Conservation (phyloP, 2,329 filamentous ascomycete genomes). For the Microascus cirrosus region DNA sequence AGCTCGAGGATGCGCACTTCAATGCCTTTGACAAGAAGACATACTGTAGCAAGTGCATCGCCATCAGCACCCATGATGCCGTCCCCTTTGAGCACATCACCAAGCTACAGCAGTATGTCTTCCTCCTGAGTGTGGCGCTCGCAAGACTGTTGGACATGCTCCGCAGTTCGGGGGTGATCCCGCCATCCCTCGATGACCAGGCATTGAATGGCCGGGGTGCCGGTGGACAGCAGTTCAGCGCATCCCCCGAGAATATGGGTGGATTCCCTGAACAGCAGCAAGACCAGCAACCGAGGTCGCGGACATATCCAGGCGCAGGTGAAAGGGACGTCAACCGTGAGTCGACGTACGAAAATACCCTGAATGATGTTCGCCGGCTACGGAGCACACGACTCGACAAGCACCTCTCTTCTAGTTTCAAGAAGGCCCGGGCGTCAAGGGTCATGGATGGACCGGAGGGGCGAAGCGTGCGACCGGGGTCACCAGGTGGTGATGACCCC, state of each 20-base stretch:
- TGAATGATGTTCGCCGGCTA: conserved; percentile 86
- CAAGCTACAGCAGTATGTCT: conserved; percentile 88
- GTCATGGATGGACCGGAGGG: conserved; percentile 78
- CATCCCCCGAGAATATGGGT: conserved; percentile 32
- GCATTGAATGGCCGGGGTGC: conserved; percentile 51
- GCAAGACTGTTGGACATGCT: conserved; percentile 82
- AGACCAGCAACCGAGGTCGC: conserved; percentile 52
- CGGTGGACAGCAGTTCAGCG: conserved; percentile 30
- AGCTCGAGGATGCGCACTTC: conserved; percentile 59
- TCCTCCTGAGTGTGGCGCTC: conserved; percentile 81
- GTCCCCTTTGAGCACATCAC: conserved; percentile 62
- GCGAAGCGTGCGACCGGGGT: conserved; percentile 53
- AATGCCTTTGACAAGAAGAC: conserved; percentile 56
- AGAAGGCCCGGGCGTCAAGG: conserved; percentile 78
- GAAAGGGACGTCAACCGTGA: conserved; percentile 47
- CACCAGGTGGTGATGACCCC: conserved; percentile 49
- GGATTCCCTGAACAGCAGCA: neutral
- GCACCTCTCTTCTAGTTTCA: conserved; percentile 84
- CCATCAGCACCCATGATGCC: conserved; percentile 38
- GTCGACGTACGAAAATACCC: conserved; percentile 85
- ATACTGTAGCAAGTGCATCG: conserved; percentile 59
- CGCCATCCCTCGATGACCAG: conserved; percentile 63
- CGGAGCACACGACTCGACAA: conserved; percentile 91
- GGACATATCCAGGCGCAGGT: conserved; percentile 54
- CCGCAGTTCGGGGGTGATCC: conserved; percentile 69